Evolutionary conservation across 495 filamentous ascomycete genomes (phyloP).

Genomic region (Neurospora africana): DNA sequence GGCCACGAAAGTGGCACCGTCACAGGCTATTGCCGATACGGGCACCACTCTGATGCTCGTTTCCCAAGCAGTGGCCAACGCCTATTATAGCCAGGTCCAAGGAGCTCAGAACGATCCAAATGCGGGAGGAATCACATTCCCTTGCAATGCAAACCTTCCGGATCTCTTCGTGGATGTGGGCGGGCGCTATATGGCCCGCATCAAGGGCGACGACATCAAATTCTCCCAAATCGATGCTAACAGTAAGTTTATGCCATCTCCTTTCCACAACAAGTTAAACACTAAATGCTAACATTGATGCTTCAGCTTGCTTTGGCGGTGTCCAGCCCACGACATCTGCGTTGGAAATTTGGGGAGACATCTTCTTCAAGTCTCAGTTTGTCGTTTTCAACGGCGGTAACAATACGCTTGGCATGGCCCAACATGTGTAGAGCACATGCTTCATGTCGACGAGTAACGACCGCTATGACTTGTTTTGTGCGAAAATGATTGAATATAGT

Average conservation of each 20-base stretch:
- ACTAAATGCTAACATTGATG: constrained; percentile 4
- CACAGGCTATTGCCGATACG: constrained; percentile 59
- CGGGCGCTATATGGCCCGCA: constrained; percentile 42
- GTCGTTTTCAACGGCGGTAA: constrained; percentile 66
- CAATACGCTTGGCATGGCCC: constrained; percentile 48
- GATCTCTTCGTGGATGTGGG: constrained; percentile 59
- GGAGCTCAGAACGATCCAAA: constrained; percentile 39
- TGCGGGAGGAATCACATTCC: constrained; percentile 55
- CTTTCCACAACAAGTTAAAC: not conserved
- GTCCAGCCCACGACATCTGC: constrained; percentile 51
- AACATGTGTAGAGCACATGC: constrained; percentile 27
- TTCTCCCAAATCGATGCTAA: constrained; percentile 46
- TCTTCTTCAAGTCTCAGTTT: constrained; percentile 71
- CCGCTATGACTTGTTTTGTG: not conserved
- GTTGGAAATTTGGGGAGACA: constrained; percentile 67
- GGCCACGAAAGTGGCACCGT: constrained; percentile 24
- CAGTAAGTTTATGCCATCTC: constrained; percentile 23
- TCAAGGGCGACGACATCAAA: constrained; percentile 58
- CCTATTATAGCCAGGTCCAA: constrained; percentile 53
- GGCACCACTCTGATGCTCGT: constrained; percentile 66
- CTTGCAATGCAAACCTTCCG: constrained; percentile 51
- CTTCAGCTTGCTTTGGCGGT: constrained; percentile 58
- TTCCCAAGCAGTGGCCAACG: constrained; percentile 45
- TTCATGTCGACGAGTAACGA: not conserved
- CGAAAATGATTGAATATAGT: not conserved